phyloP scores from a whole-genome alignment of 139 green algal species.

The Pseudopediastrum boryanum region DNA sequence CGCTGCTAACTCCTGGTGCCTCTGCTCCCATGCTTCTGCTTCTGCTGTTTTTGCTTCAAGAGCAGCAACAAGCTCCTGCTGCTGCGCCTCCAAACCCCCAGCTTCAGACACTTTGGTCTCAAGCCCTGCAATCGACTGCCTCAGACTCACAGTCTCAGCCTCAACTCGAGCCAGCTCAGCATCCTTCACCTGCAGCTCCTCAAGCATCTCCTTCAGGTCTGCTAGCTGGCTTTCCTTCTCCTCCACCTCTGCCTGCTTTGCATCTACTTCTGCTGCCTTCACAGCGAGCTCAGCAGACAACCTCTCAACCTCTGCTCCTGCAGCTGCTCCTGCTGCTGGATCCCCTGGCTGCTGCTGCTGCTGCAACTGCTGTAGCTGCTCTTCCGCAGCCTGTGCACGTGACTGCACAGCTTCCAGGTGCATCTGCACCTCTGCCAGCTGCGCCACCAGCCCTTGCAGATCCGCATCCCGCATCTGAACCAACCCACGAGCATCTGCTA shows the following conservation, averaged over 20 bases:
- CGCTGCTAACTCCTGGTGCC: too few species aligned
- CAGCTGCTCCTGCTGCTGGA: slow-evolving; percentile 18
- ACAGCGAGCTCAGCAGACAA: neutral
- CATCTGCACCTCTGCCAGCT: neutral
- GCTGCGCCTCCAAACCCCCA: too few species aligned
- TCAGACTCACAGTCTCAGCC: too few species aligned
- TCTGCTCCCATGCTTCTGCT: too few species aligned
- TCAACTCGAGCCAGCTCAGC: neutral
- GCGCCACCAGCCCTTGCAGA: neutral
- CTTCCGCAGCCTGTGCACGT: neutral
- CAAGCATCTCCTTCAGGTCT: neutral
- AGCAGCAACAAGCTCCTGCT: too few species aligned
- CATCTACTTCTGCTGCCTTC: neutral
- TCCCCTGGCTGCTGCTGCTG: slow-evolving; percentile 8
- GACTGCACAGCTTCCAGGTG: too few species aligned
- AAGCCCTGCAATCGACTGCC: too few species aligned
- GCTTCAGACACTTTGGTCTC: too few species aligned
- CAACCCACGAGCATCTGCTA: slow-evolving; percentile 5
- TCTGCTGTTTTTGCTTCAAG: too few species aligned
- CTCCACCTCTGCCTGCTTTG: neutral
- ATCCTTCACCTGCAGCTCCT: neutral
- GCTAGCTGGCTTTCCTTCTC: too few species aligned
- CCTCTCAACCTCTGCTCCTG: neutral
- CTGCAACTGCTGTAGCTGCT: neutral
- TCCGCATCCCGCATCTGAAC: slow-evolving; percentile 3